These are phyloP conservation scores for Letharia columbiana DNA, from an alignment of 495 filamentous ascomycete genomes.

Conservation along the genomic window DNA sequence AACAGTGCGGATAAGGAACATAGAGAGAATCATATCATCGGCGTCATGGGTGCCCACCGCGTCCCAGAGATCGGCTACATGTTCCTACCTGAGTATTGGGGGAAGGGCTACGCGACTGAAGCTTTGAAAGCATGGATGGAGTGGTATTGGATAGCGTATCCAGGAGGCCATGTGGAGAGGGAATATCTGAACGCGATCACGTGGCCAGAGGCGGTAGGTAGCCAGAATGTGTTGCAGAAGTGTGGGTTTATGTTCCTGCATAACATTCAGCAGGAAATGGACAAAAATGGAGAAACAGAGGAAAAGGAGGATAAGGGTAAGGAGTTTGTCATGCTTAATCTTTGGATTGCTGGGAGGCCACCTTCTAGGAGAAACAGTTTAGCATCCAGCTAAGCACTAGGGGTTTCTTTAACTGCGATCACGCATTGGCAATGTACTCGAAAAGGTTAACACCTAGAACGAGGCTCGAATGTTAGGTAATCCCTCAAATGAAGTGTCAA, in stretches of 20 bases:
- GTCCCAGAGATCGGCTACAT: constrained; percentile 32
- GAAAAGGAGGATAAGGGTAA: neutral
- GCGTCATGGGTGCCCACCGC: neutral
- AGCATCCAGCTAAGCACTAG: neutral
- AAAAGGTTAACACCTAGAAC: too few relatives aligned
- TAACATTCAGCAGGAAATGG: neutral
- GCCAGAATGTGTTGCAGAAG: neutral
- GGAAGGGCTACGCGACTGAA: constrained; percentile 33
- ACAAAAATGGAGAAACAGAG: neutral
- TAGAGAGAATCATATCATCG: constrained; percentile 1
- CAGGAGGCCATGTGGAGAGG: constrained; percentile 20
- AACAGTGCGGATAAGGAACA: neutral
- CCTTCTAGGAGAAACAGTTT: neutral
- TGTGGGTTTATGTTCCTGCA: neutral
- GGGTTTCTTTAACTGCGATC: neutral
- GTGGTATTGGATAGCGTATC: constrained; percentile 27
- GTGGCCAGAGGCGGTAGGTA: neutral
- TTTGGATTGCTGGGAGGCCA: neutral
- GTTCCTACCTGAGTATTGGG: constrained; percentile 28
- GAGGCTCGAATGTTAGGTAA: too few relatives aligned
- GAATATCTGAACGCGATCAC: neutral
- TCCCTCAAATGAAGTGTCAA: too few relatives aligned
- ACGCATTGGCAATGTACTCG: neutral
- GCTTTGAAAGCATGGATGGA: constrained; percentile 27
- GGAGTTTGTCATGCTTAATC: neutral